These are phyloP conservation scores for Candida sanyaensis DNA, from an alignment of 1,139 yeast genomes.

Conservation along the genomic window DNA sequence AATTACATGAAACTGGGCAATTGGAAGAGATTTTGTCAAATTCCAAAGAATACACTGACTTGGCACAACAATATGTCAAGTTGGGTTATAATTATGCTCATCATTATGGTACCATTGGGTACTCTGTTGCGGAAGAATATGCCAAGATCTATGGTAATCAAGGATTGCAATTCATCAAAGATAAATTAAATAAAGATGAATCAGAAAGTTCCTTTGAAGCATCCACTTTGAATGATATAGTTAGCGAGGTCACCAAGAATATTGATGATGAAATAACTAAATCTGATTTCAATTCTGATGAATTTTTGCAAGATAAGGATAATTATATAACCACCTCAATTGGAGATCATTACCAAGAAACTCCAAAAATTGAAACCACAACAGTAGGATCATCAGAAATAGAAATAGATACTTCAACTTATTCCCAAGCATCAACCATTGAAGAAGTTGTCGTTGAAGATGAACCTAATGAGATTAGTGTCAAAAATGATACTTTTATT, in stretches of 20 bases:
- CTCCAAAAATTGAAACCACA: conserved; percentile 12
- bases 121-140: conserved; percentile 30
- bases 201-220: conserved; percentile 15
- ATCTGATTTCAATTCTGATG: conserved; percentile 20
- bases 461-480: neutral
- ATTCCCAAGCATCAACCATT: conserved; percentile 2
- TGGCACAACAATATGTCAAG: conserved; percentile 18
- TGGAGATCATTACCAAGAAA: conserved; percentile 5
- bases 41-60: conserved; percentile 18
- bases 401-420: conserved; percentile 3
- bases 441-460: conserved; percentile 3
- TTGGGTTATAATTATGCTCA: conserved; percentile 17
- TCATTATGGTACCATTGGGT: conserved; percentile 23
- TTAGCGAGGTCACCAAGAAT: conserved; percentile 22
- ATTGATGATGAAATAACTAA: conserved; percentile 18
- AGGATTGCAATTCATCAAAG: conserved; percentile 38
- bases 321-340: conserved; percentile 17
- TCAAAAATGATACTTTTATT: neutral
- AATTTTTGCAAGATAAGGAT: conserved; percentile 18
- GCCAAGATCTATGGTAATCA: conserved; percentile 16
- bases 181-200: conserved; percentile 38
- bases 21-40: conserved; percentile 24
- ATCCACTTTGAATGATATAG: conserved; percentile 17
- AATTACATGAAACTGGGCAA: conserved; percentile 38
- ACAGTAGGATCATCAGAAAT: conserved; percentile 4